Evolutionary conservation across 352 stramenopile species (phyloP), one percentile per base, ranked within the genome.

Genomic region (Globisporangium ultimum): DNA sequence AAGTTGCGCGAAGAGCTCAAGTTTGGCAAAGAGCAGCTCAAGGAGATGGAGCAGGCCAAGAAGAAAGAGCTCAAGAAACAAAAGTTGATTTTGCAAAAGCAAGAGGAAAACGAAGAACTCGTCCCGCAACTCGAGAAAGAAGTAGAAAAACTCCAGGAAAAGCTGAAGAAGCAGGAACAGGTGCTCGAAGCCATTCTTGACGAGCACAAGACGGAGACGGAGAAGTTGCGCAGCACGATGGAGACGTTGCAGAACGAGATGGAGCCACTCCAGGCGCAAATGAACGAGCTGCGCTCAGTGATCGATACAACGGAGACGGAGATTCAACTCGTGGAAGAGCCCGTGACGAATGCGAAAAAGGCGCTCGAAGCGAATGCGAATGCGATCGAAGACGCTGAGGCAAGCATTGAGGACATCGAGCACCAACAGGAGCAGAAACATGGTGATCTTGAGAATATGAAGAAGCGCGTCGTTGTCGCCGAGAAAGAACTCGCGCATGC

Each of bases 1-100:
- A 98, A 99, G 75, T 73, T 99, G 47, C 79, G 89, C 28, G 97
- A 99, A 80, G 96, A 99, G 59, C 86, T 99, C 46, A 99, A 99
- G 71, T 95, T 97, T 69, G 79, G 85, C 20, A 98, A 99, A 69
- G 72, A 86, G 46, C 82, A 93, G 48, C 80, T 95, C 8, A 97
- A 97, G 43, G 97, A 98, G 64, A 64, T 98, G 14, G 76, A 98
- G 48, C 72, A 72, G 0, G 87, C 90, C 32, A 85, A 97, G 38
- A 91, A 96, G 55, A 93, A 90, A 45, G 95, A 98, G 55, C 61
- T 78, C 13, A 96, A 98, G 61, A 98, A 98, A 66, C 78, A 96
- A 46, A 91, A 89, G n/a, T 80, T 82, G 45, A 88, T 90, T 4
- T 56, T 71, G 15, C 60, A 79, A 52, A 97, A 97, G 52, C 71